Conservation (phyloP, 768 basidiomycete genomes). For the Inosperma sp. region DNA sequence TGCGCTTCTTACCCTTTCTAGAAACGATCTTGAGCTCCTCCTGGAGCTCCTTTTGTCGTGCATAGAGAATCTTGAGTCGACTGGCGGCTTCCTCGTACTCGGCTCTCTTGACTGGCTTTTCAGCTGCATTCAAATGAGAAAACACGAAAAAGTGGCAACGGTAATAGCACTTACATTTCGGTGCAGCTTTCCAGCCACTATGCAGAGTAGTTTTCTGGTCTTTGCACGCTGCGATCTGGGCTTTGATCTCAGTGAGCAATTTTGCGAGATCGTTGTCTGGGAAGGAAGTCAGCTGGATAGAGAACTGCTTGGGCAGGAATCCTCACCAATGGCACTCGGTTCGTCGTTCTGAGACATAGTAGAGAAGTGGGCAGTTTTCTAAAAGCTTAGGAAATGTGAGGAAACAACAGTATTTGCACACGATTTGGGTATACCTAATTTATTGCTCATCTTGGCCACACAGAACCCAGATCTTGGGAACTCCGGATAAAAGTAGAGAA, state of each 20-base stretch:
- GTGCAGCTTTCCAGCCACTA: neutral
- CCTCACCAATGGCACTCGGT: neutral
- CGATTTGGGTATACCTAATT: neutral
- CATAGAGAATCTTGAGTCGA: no score
- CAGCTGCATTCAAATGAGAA: neutral
- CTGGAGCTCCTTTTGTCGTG: no score
- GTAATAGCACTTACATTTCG: neutral
- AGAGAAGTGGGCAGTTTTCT: no score
- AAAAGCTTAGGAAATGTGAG: neutral
- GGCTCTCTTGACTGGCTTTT: no score
- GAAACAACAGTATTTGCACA: neutral
- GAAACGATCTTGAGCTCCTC: no score
- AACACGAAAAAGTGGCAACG: no score
- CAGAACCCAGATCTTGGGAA: neutral
- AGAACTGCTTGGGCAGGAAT: neutral
- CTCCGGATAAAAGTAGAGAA: neutral
- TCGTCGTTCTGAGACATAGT: neutral
- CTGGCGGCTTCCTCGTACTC: no score
- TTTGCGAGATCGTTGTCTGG: neutral
- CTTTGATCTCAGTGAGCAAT: neutral
- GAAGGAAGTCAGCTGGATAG: neutral
- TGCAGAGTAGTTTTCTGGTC: neutral
- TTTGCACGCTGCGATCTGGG: neutral
- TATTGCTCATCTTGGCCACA: no score
- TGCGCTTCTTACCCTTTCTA: no score